Evolutionary conservation across 768 basidiomycete species (phyloP), one percentile per base, ranked within the genome.

Genomic region (Russula ochroleuca): DNA sequence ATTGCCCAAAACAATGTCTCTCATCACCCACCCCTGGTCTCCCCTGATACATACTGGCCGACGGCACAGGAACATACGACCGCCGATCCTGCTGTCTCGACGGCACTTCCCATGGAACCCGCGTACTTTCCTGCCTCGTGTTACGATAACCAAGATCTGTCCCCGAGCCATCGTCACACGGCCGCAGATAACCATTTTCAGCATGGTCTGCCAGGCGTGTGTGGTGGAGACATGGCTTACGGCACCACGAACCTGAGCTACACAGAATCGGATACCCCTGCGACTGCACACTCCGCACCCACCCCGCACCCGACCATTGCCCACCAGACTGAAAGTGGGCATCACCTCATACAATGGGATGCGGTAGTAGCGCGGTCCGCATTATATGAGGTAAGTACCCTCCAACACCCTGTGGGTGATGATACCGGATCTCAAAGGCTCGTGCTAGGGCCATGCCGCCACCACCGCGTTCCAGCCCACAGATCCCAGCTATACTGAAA

Each of bases 241-340:
- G 50, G 35, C 50, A 35, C 48, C 15, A 4, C 58, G 17, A 48
- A 47, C 48, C 25, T 41, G 31, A 14, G 13, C 38, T 57, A 59
- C 21, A 2, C 51, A 21, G 40, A 48, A 9, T 25, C 51, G 14
- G 38, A 47, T 15, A 17, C 57, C 57, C 1, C 7, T 13, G 33
- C n/a, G 10, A 14, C n/a, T n/a, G 38, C 21, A 21, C 57, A 13
- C 43, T 40, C 25, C 31, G 40, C 45, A 31, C 14, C 5, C 23
- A 33, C 33, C 51, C 51, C 28, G 31, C 21, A 47, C 19, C 62
- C 37, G 50, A 54, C 28, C 63, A 59, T 64, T 50, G 57, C 53
- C 65, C 57, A 59, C 41, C 65, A 65, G 52, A 28, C 49, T 67
- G 65, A 45, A 67, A 67, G 63, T 59, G 65, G 63, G 65, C 63